phyloP scores from a whole-genome alignment of 2,329 filamentous ascomycete species.

The Aspergillus hortae region DNA sequence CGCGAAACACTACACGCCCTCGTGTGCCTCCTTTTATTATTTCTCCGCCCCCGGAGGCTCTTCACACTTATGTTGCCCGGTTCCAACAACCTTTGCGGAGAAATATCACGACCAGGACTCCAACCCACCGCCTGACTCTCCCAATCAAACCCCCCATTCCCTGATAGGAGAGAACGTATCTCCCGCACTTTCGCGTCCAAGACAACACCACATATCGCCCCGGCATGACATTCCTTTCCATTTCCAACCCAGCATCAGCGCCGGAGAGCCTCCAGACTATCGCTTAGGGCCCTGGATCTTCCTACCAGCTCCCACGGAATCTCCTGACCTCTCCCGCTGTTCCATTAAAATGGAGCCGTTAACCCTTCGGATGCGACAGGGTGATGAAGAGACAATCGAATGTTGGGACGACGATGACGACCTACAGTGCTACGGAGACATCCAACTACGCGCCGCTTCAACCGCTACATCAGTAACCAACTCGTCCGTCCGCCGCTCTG shows the following conservation, averaged over 20 bases:
- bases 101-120: no score
- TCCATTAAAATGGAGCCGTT: constrained; percentile 35
- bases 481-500: constrained; percentile 40
- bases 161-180: no score
- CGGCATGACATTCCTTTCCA: constrained; percentile 14
- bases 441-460: constrained; percentile 44
- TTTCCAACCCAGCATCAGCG: constrained; percentile 15
- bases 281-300: constrained; percentile 7
- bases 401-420: constrained; percentile 51
- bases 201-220: background rate
- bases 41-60: background rate
- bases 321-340: background rate
- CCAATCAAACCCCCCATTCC: no score
- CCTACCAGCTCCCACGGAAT: background rate
- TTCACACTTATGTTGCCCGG: no score
- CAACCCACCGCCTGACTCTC: no score
- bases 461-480: constrained; percentile 44
- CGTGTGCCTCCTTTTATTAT: background rate
- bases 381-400: constrained; percentile 40
- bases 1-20: background rate
- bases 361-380: constrained; percentile 29
- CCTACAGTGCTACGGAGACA: constrained; percentile 44
- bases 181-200: no score
- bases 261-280: constrained; percentile 19
- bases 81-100: no score